Conservation (phyloP, 768 basidiomycete genomes). For the Tylopilus sp. region DNA sequence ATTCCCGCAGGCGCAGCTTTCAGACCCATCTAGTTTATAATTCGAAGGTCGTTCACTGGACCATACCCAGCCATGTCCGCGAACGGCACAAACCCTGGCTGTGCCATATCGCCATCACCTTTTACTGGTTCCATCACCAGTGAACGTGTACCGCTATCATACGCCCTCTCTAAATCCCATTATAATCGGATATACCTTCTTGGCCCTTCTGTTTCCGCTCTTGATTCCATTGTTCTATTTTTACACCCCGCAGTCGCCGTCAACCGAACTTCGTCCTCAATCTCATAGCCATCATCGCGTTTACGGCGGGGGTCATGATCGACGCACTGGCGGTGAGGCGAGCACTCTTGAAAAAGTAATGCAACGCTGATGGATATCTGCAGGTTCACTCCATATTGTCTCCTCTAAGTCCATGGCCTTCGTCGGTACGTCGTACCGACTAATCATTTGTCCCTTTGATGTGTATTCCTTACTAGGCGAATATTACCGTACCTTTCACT, state of each 20-base stretch:
- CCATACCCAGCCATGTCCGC: constrained; percentile 10
- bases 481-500: constrained; percentile 26
- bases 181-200: constrained; percentile 30
- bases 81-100: constrained; percentile 7
- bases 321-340: constrained; percentile 20
- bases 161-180: constrained; percentile 22
- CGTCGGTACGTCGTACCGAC: constrained; percentile 10
- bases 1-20: not conserved
- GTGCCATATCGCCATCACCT: not conserved
- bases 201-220: constrained; percentile 30
- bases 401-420: constrained; percentile 20
- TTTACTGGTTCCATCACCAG: not conserved
- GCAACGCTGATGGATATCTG: not conserved
- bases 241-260: constrained; percentile 24
- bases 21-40: not conserved
- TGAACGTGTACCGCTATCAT: constrained; percentile 7
- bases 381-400: constrained; percentile 30
- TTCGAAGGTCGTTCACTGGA: not conserved
- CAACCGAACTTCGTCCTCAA: constrained; percentile 32
- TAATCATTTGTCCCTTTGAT: not conserved
- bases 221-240: constrained; percentile 30
- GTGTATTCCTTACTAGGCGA: constrained; percentile 2
- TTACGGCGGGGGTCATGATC: constrained; percentile 19
- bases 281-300: constrained; percentile 20
- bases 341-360: not conserved